A percentile compares a stretch with the other conserved stretches of the same genome.
Conservation (phyloP, 208 protist species). For the Trypanosoma cruzi region DNA sequence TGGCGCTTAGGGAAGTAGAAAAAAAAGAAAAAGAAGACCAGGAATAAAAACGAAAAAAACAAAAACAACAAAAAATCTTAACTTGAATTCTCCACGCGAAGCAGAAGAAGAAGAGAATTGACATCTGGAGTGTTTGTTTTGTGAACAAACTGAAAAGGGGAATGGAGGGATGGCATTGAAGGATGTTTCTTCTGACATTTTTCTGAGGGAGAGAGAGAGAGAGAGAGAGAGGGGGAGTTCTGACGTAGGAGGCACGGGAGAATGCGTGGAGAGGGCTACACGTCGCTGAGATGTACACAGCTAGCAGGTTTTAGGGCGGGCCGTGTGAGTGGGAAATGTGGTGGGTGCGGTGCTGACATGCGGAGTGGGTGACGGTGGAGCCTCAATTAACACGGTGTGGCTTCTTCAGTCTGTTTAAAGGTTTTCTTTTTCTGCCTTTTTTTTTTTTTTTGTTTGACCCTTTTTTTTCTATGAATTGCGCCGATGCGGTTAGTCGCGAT, state of each 20-base stretch:
- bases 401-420: too few species aligned
- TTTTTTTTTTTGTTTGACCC: neutral
- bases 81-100: neutral
- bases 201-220: neutral
- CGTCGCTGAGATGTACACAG: neutral
- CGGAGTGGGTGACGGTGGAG: neutral
- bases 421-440: constrained; percentile 12
- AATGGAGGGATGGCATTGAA: neutral
- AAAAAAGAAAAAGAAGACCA: too few species aligned
- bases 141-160: neutral
- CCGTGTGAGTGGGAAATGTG: neutral
- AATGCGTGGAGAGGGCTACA: neutral
- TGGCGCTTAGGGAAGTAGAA: constrained; percentile 1
- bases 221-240: too few species aligned
- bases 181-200: neutral
- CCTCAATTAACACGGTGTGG: neutral
- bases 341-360: neutral
- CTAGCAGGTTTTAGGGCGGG: neutral
- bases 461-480: neutral
- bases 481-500: neutral
- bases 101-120: too few species aligned
- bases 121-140: neutral
- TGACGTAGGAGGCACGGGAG: neutral
- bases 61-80: neutral
- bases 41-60: neutral